Evolutionary conservation across 352 stramenopile species (phyloP).

Genomic region (Blastocystis sp.): DNA sequence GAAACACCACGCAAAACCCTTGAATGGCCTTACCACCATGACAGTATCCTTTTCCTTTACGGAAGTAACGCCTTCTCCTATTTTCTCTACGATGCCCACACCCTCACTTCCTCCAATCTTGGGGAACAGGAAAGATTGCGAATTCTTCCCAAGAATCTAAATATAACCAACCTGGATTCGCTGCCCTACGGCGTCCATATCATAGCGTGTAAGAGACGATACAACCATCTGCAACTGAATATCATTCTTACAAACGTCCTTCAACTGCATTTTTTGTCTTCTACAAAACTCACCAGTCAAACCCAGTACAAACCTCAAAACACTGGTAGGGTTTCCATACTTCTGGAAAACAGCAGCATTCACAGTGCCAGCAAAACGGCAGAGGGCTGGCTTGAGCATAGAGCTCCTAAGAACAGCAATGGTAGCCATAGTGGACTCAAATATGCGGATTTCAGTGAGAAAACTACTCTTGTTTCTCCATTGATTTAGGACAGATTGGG

Average conservation of each 20-base stretch:
- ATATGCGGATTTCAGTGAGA: background rate
- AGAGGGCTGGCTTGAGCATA: conserved; percentile 7
- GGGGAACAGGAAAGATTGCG: background rate
- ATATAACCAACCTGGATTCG: background rate
- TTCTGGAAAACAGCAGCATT: conserved; percentile 60
- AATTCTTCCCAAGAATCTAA: conserved; percentile 19
- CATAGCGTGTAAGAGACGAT: background rate
- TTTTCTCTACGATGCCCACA: conserved; percentile 65
- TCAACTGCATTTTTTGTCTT: background rate
- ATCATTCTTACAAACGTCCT: conserved; percentile 38
- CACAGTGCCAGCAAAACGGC: conserved; percentile 57
- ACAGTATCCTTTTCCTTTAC: conserved; percentile 67
- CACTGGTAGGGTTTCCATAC: conserved; percentile 37
- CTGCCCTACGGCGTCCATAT: background rate
- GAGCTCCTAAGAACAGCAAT: conserved; percentile 21
- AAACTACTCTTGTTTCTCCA: background rate
- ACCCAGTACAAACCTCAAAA: background rate
- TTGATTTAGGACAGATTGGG: background rate
- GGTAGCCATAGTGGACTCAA: background rate
- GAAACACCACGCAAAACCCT: background rate
- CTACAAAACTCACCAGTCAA: background rate
- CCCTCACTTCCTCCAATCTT: conserved; percentile 66
- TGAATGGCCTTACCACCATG: conserved; percentile 63
- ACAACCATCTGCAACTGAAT: conserved; percentile 56
- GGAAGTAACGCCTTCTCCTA: conserved; percentile 62